Evolutionary conservation across 1,284 basidiomycete species (phyloP).

Genomic region (Volvariella volvacea): DNA sequence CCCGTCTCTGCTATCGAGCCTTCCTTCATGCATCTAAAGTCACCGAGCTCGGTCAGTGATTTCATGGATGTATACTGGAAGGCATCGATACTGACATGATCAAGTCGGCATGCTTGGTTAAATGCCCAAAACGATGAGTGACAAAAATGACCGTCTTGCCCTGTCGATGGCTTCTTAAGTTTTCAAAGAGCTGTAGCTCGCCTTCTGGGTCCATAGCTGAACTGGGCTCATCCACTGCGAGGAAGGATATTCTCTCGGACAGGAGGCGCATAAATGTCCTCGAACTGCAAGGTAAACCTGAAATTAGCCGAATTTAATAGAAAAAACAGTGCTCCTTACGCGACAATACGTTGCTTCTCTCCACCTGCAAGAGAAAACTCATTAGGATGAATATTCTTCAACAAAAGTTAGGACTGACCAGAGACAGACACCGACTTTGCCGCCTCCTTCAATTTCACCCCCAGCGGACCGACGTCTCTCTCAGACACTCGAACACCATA

Average conservation of each 20-base stretch:
- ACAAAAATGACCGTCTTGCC: slow-evolving; percentile 66
- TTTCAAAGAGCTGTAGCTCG: slow-evolving; percentile 44
- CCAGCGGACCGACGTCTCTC: slow-evolving; percentile 6
- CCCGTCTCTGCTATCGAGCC: slow-evolving; percentile 47
- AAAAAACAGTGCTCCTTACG: slow-evolving; percentile 25
- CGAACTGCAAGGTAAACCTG: slow-evolving; percentile 20
- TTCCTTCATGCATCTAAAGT: slow-evolving; percentile 56
- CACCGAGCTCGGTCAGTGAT: neutral
- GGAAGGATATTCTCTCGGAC: slow-evolving; percentile 34
- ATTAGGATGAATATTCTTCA: neutral
- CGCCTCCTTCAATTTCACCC: slow-evolving; percentile 22
- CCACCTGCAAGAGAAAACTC: slow-evolving; percentile 33
- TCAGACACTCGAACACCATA: slow-evolving; percentile 10
- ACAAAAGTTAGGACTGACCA: neutral
- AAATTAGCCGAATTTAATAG: slow-evolving; percentile 1
- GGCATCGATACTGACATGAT: slow-evolving; percentile 39
- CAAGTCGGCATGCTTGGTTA: slow-evolving; percentile 56
- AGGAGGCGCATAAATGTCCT: slow-evolving; percentile 40
- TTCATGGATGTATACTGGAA: neutral
- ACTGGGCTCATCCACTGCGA: slow-evolving; percentile 47
- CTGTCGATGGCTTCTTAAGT: slow-evolving; percentile 39
- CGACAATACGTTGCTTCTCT: slow-evolving; percentile 38
- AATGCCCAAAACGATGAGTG: slow-evolving; percentile 62
- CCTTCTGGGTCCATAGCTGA: slow-evolving; percentile 47
- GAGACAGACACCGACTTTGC: slow-evolving; percentile 19